Evolutionary conservation across 306 rosid species (phyloP).

Genomic region (Cotoneaster glaucophyllus): DNA sequence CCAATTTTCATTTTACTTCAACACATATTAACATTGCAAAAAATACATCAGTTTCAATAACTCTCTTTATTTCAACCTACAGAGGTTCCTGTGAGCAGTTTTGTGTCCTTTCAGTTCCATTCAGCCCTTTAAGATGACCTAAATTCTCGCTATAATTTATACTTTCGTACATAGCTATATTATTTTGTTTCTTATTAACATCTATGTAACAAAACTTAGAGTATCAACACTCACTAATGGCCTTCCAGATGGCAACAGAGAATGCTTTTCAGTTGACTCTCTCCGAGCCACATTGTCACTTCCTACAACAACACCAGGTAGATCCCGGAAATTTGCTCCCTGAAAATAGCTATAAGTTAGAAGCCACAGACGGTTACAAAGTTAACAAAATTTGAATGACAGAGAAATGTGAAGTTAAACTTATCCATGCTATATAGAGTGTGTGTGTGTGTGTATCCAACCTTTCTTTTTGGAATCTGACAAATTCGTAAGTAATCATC

Average conservation of each 20-base stretch:
- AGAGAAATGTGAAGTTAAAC: not conserved
- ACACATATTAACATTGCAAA: not conserved
- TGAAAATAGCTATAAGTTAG: slow-evolving; percentile 22
- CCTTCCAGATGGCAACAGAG: slow-evolving; percentile 73
- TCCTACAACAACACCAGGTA: slow-evolving; percentile 88
- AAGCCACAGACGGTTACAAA: slow-evolving; percentile 9
- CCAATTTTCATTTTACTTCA: not conserved
- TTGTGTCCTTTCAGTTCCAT: not conserved
- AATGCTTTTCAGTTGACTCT: slow-evolving; percentile 28
- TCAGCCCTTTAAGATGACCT: not conserved
- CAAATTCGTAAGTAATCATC: slow-evolving; percentile 75
- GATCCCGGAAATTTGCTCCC: slow-evolving; percentile 96
- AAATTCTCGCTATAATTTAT: not conserved
- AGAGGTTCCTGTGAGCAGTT: not conserved
- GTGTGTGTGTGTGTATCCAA: slow-evolving; percentile 5
- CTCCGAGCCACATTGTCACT: slow-evolving; percentile 73
- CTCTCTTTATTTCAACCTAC: not conserved
- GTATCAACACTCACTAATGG: slow-evolving; percentile 54
- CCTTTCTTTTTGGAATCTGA: slow-evolving; percentile 89
- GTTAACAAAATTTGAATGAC: slow-evolving; percentile 1
- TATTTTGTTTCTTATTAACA: not conserved
- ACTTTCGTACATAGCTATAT: not conserved
- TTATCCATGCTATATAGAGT: slow-evolving; percentile 27
- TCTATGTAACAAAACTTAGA: not conserved
- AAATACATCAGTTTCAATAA: not conserved